phyloP scores from a whole-genome alignment of 139 green algal genomes.

The Chlamydomonas applanata region DNA sequence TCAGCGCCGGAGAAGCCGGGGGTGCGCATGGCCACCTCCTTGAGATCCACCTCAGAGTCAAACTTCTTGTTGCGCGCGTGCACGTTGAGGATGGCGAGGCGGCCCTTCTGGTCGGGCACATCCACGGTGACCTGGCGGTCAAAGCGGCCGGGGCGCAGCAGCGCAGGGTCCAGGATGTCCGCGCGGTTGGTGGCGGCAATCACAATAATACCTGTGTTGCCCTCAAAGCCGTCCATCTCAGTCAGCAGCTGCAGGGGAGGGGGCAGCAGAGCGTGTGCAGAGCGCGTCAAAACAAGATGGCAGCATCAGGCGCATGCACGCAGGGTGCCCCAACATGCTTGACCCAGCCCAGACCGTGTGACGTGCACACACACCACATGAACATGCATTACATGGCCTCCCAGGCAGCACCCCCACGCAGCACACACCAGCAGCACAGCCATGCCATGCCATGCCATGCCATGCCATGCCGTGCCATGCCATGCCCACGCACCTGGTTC shows the following conservation, averaged over 20 bases:
- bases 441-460: no score
- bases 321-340: no score
- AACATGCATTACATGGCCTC: no score
- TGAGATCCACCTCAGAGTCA: conserved; percentile 87
- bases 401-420: no score
- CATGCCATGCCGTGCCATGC: no score
- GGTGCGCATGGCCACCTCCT: conserved; percentile 89
- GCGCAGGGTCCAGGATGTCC: conserved; percentile 97
- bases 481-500: conserved; percentile 83
- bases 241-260: conserved; percentile 63
- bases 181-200: conserved; percentile 98
- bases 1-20: conserved; percentile 94
- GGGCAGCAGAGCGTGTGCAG: not conserved
- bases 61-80: conserved; percentile 96
- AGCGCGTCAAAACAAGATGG: not conserved
- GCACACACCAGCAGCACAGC: no score
- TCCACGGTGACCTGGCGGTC: conserved; percentile 92
- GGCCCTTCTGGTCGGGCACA: conserved; percentile 93
- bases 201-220: conserved; percentile 98
- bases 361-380: no score
- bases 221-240: conserved; percentile 99
- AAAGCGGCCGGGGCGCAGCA: conserved; percentile 98
- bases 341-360: no score
- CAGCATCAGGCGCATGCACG: no score
- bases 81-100: conserved; percentile 93